Evolutionary conservation across 441 rosid genomes (phyloP), one percentile per base, ranked within the genome.

Genomic region (Lepidium campestre): DNA sequence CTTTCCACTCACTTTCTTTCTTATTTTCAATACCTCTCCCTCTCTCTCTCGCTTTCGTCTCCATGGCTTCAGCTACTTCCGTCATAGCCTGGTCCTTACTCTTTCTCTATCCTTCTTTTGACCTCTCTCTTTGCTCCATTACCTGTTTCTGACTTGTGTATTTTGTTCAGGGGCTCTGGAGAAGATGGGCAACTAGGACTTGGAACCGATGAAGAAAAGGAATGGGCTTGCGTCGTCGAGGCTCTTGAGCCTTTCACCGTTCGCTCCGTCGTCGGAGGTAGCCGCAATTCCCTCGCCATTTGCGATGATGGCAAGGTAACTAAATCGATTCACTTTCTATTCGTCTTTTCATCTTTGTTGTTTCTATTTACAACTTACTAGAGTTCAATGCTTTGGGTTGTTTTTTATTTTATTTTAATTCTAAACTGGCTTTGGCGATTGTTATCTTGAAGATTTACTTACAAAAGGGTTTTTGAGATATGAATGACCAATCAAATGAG

Each of bases 251-350:
- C 87, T 44, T 76, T 71, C 67, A 65, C 70, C 18, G 93, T 94
- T 44, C 83, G 85, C 73, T 94, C 96, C 23, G 89, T 94, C 44
- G 98, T 94, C 44, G 94, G 90, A 32, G 98, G 98, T n/a, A 91
- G 97, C 71, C 91, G 98, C 31, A 91, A 91, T 83, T 94, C 99
- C 58, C 96, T 94, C 73, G 94, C 99, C 81, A 91, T 94, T 73
- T 88, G 93, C 57, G 91, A 88, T 46, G 96, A 88, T 52, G 99
- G 98, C 78, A 87, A 88, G 96, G 99, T 94, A 62, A 42, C 63
- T 36, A 1, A 4, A 54, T 48, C 10, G 22, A 35, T 60, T 44
- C 40, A 23, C 50, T 18, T 52, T 50, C 41, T 44, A 15, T 22
- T 64, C n/a, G 18, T 27, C 42, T 7, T 29, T 44, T 19, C 46